Evolutionary conservation across 495 filamentous ascomycete species (phyloP), one percentile per base, ranked within the genome.

Genomic region (Neurospora hispaniola): DNA sequence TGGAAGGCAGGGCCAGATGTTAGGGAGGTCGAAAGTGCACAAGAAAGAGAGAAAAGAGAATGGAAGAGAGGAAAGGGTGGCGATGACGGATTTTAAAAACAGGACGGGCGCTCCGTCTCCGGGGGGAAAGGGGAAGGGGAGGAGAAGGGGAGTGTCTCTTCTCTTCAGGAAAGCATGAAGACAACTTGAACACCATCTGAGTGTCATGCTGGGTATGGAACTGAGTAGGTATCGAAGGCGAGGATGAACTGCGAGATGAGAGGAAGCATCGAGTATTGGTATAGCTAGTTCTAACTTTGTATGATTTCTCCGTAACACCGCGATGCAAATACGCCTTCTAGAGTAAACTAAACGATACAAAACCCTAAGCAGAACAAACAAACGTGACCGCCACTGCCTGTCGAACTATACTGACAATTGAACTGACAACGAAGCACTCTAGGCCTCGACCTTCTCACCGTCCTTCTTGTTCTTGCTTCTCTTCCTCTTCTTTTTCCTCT

Each of bases 401-500:
- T 12, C 12, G 4, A 62, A 18, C 27, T 35, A 62, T 8, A 14
- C 54, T 18, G 27, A 27, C 27, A 14, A 35, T 23, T 27, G 2
- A 27, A 35, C 27, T 35, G 54, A 0, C 54, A 35, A 14, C 0
- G 27, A 62, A 62, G 54, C 54, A 62, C 54, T 62, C 27, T 62
- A 62, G 7, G 54, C 54, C 14, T 35, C 54, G 31, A 35, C 14
- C 54, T 62, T 14, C 12, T 75, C 81, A 3, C 38, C 75, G 8
- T 46, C 72, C 75, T 75, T 77, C 72, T 75, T 76, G 6, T 75
- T 76, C 75, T 82, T 82, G 5, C 80, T 82, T 72, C 84, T 79
- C 82, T 85, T 86, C 72, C 85, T 78, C 83, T 85, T 86, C 75
- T 84, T 85, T 80, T 85, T 85, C 80, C 82, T 81, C 76, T 80